phyloP scores from a whole-genome alignment of 2,329 filamentous ascomycete species.

The Tolypocladium amazonense region DNA sequence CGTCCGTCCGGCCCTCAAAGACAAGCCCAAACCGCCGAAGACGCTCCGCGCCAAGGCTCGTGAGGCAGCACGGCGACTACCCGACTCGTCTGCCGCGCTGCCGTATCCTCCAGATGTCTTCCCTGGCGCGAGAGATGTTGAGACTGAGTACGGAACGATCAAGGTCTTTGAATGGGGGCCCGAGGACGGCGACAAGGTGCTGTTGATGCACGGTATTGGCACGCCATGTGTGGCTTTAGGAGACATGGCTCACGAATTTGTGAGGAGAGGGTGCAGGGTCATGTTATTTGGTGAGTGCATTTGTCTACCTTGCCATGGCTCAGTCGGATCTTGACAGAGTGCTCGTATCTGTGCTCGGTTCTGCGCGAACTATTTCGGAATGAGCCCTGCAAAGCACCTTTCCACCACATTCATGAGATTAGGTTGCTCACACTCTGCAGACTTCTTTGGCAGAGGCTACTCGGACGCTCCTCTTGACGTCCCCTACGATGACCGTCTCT shows the following conservation, averaged over 20 bases:
- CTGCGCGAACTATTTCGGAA: background rate
- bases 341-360: background rate
- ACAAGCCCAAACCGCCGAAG: constrained; percentile 4
- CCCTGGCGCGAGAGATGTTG: constrained; percentile 58
- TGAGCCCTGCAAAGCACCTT: background rate
- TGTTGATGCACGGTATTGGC: constrained; percentile 72
- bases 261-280: constrained; percentile 57
- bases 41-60: constrained; percentile 1
- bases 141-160: constrained; percentile 59
- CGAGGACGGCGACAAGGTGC: constrained; percentile 55
- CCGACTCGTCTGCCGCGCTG: constrained; percentile 11
- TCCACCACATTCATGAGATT: background rate
- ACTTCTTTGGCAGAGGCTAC: constrained; percentile 69
- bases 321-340: background rate
- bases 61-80: background rate
- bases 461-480: constrained; percentile 54
- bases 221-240: constrained; percentile 65
- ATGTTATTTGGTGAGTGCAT: constrained; percentile 57
- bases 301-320: constrained; percentile 6
- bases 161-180: constrained; percentile 76
- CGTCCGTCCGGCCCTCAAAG: constrained; percentile 12
- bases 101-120: constrained; percentile 62
- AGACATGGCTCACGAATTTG: constrained; percentile 55
- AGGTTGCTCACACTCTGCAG: constrained; percentile 23
- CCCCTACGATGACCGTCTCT: constrained; percentile 54